Base-by-base conservation (phyloP, 1,284 basidiomycete species). In the Blastosporella zonata region DNA sequence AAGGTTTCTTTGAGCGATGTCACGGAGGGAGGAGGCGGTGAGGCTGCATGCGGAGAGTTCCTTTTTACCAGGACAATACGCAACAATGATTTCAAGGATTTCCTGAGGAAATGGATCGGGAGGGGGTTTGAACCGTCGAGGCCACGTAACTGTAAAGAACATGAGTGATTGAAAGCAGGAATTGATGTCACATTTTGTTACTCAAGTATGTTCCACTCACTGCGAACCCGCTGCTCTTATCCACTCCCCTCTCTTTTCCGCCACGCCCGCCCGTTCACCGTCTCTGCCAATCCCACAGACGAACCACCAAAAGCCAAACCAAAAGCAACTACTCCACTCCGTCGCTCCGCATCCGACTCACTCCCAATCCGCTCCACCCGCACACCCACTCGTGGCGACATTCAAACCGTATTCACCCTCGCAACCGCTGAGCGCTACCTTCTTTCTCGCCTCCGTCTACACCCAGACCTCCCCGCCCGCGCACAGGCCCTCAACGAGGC, bases 361-460 rank as follows among this genome's bases (percentile, higher is more conserved):
- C 70, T 87, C 22, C 82, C 85, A 28, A 90, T 91, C 57, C 84
- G 88, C 43, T 71, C 81, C 20, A 90, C 87, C 59, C 88, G 85
- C 18, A 90, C 83, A 7, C 87, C 89, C 9, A 90, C 88, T 7
- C 76, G 86, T 46, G 78, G 87, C 34, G 71, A 35, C 33, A 91
- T 91, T 49, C 79, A 82, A 54, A 74, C 87, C 1, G 79, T 91
- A 2, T 79, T 84, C 46, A 90, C 89, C 0, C 73, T 89, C 25
- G 78, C 87, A 1, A 91, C 88, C 0, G 86, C 88, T 0, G 87
- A 90, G 60, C 78, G 84, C 23, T 91, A 87, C 58, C 55, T 82
- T 20, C 74, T 89, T 6, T 72, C 77, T 2, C 75, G 77, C 21
- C 68, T 90, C 7, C 75, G 78, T 15, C 57, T 60, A 8, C 73